Percentiles rank a stretch among this genome's conserved stretches.
These are phyloP conservation scores for Phytophthora constricta DNA, from an alignment of 352 stramenopile genomes.

Conservation along the genomic window DNA sequence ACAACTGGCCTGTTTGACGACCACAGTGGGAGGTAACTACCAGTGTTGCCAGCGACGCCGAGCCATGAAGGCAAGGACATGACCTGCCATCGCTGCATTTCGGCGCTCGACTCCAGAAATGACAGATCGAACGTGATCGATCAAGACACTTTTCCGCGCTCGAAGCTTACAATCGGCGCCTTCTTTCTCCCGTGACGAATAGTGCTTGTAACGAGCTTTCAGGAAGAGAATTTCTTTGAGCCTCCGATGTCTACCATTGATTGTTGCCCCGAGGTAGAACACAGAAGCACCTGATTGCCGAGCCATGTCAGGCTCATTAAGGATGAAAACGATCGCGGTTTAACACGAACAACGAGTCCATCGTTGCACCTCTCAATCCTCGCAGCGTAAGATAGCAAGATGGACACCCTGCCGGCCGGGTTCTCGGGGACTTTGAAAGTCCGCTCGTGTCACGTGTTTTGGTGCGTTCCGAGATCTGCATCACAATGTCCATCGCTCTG, in stretches of 20 bases:
- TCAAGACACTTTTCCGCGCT: not conserved
- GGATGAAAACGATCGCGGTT: too few relatives aligned
- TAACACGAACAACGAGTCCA: not conserved
- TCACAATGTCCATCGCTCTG: not conserved
- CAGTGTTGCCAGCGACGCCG: too few relatives aligned
- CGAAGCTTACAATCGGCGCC: too few relatives aligned
- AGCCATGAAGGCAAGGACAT: not conserved
- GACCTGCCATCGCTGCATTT: not conserved
- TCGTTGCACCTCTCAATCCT: conserved; percentile 7
- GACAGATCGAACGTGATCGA: not conserved
- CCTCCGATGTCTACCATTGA: too few relatives aligned
- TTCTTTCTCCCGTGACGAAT: too few relatives aligned
- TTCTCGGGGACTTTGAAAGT: conserved; percentile 45
- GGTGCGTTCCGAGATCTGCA: too few relatives aligned
- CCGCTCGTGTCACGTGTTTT: conserved; percentile 29
- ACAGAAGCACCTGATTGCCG: conserved; percentile 31
- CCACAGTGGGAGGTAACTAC: not conserved
- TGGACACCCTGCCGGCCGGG: conserved; percentile 30
- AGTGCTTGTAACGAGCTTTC: too few relatives aligned
- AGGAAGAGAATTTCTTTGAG: too few relatives aligned
- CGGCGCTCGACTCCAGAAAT: not conserved
- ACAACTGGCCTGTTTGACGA: too few relatives aligned
- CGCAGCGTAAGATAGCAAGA: conserved; percentile 15
- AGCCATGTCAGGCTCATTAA: conserved; percentile 1
- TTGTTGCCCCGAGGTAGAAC: conserved; percentile 12